Conservation (phyloP, 441 rosid species). For the Pelargonium fulgidum region DNA sequence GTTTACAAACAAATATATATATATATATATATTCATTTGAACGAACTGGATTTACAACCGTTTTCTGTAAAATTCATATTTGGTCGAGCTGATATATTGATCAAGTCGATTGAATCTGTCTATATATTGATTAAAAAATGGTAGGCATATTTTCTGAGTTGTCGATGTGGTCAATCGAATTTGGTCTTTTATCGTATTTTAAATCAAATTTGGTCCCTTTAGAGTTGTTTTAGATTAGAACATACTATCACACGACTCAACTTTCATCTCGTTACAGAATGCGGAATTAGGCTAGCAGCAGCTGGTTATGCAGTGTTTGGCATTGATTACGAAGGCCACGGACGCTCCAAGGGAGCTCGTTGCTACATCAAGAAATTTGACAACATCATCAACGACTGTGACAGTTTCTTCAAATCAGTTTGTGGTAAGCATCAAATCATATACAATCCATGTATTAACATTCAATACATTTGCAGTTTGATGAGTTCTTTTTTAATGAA, state of each 20-base stretch:
- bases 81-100: too few relatives aligned
- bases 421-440: slow-evolving; percentile 39
- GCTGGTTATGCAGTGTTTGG: slow-evolving; percentile 82
- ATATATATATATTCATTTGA: too few relatives aligned
- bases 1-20: too few relatives aligned
- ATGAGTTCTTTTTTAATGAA: not conserved
- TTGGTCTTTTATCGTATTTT: too few relatives aligned
- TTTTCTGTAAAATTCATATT: too few relatives aligned
- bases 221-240: not conserved
- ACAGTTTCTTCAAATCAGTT: slow-evolving; percentile 61
- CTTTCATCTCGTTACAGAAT: slow-evolving; percentile 32
- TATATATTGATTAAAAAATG: too few relatives aligned
- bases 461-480: not conserved
- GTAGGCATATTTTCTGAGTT: too few relatives aligned
- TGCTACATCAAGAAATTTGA: slow-evolving; percentile 88
- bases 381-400: slow-evolving; percentile 63
- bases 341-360: slow-evolving; percentile 76
- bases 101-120: too few relatives aligned
- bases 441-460: not conserved
- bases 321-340: slow-evolving; percentile 90
- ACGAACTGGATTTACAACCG: too few relatives aligned
- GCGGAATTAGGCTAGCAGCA: slow-evolving; percentile 64
- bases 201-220: too few relatives aligned
- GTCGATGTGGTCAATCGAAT: too few relatives aligned
- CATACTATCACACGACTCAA: too few relatives aligned